Conservation (phyloP, 306 rosid genomes). For the Glycine latifolia region DNA sequence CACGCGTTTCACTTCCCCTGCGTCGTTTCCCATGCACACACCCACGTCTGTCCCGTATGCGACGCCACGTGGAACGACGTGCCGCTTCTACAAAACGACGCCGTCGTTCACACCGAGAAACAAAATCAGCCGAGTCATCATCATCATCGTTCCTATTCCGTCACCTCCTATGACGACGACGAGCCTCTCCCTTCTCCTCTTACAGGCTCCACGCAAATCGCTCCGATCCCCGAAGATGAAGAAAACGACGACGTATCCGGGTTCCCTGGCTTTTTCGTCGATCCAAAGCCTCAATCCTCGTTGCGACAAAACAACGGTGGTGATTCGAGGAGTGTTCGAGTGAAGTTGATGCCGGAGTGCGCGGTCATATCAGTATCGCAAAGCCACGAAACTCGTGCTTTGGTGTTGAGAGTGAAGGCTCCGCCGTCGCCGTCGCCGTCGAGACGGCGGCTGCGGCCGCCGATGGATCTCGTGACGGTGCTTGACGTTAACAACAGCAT, state of each 20-base stretch:
- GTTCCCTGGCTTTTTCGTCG: constrained; percentile 66
- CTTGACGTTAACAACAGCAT: constrained; percentile 65
- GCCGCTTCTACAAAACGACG: constrained; percentile 38
- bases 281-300: constrained; percentile 49
- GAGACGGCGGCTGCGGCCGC: constrained; percentile 25
- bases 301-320: constrained; percentile 8
- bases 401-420: constrained; percentile 67
- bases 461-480: constrained; percentile 70
- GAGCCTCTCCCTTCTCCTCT: constrained; percentile 61
- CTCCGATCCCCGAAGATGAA: constrained; percentile 62
- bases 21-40: constrained; percentile 61
- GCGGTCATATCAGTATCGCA: constrained; percentile 56
- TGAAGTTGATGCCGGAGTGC: constrained; percentile 64
- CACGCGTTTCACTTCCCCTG: constrained; percentile 89
- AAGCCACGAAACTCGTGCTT: constrained; percentile 57
- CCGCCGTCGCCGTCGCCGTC: constrained; percentile 50
- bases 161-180: constrained; percentile 63
- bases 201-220: constrained; percentile 39
- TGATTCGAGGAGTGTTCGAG: constrained; percentile 54
- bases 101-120: background rate
- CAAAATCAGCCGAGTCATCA: background rate
- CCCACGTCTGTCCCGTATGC: constrained; percentile 77
- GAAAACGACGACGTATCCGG: constrained; percentile 46
- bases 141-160: constrained; percentile 19
- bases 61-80: constrained; percentile 69